Percentiles rank a stretch among this genome's conserved stretches.
Conservation (phyloP, 2,329 filamentous ascomycete genomes). For the Aureobasidium pullulans region DNA sequence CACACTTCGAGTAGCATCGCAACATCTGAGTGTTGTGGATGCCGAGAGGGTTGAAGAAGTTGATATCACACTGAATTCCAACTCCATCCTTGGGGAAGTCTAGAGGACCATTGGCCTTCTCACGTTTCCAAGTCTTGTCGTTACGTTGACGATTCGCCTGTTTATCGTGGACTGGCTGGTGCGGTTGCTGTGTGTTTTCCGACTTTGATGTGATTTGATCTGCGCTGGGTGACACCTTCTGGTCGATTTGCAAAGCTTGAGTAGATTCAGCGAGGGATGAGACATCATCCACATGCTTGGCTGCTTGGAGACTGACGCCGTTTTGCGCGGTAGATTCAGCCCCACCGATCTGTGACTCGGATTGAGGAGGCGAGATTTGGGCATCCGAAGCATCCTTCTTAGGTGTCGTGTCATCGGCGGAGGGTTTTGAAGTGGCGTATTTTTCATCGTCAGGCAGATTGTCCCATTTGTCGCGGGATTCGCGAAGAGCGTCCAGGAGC, state of each 20-base stretch:
- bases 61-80: conserved; percentile 87
- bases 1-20: conserved; percentile 73
- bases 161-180: background rate
- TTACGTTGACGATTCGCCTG: conserved; percentile 14
- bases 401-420: conserved; percentile 13
- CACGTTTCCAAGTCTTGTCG: conserved; percentile 34
- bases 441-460: conserved; percentile 41
- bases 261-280: background rate
- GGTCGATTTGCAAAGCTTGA: conserved; percentile 2
- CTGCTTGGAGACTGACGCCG: background rate
- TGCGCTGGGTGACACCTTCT: background rate
- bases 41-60: conserved; percentile 77
- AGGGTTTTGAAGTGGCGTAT: conserved; percentile 22
- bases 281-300: background rate
- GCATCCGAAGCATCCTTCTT: background rate
- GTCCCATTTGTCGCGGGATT: conserved; percentile 67
- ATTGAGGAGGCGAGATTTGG: background rate
- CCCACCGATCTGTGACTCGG: background rate
- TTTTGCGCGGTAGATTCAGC: background rate
- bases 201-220: background rate
- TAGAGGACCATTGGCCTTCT: conserved; percentile 45
- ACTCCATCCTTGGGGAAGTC: conserved; percentile 71
- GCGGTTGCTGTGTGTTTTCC: background rate
- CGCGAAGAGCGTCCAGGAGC: conserved; percentile 53
- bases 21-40: conserved; percentile 78